Evolutionary conservation across 225 moss, liverwort and hornwort genomes (phyloP).

Genomic region (Physcomitrellopsis africana): DNA sequence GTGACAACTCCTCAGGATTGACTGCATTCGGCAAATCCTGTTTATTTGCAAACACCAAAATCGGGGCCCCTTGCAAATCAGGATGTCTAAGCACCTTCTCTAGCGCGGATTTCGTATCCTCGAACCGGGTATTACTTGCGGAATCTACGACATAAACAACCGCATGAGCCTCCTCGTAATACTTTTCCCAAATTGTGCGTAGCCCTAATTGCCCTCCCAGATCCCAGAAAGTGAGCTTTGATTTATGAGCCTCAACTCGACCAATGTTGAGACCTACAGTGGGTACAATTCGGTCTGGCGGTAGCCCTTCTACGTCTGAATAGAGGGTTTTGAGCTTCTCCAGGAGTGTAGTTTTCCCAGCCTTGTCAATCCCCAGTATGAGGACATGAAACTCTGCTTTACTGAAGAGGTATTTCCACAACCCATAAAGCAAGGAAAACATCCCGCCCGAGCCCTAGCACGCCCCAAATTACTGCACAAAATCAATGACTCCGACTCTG

Average conservation of each 20-base stretch:
- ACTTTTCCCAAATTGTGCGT: slow-evolving; percentile 98
- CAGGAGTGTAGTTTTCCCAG: slow-evolving; percentile 95
- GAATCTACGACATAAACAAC: slow-evolving; percentile 93
- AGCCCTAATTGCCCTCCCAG: slow-evolving; percentile 98
- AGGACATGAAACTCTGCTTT: slow-evolving; percentile 99
- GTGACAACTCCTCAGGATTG: slow-evolving; percentile 81
- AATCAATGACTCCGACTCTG: slow-evolving; percentile 15
- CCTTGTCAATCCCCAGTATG: slow-evolving; percentile 98
- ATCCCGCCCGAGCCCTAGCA: slow-evolving; percentile 46
- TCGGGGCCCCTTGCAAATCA: slow-evolving; percentile 91
- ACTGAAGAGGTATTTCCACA: slow-evolving; percentile 99
- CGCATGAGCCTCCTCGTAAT: slow-evolving; percentile 98
- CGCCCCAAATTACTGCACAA: background rate
- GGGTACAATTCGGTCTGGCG: slow-evolving; percentile 96
- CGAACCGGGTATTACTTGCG: slow-evolving; percentile 77
- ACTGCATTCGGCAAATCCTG: slow-evolving; percentile 87
- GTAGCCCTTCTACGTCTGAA: slow-evolving; percentile 93
- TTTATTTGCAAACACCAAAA: slow-evolving; percentile 91
- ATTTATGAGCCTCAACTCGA: slow-evolving; percentile 91
- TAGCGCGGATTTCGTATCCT: slow-evolving; percentile 88
- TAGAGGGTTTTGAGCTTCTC: slow-evolving; percentile 97
- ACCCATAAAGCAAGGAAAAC: slow-evolving; percentile 97
- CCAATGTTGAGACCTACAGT: slow-evolving; percentile 98
- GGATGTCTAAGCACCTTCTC: slow-evolving; percentile 91
- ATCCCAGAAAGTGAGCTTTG: slow-evolving; percentile 99